A percentile compares a stretch with the other conserved stretches of the same genome.
Conservation (phyloP, 1,284 basidiomycete species). For the Athelia psychrophila region DNA sequence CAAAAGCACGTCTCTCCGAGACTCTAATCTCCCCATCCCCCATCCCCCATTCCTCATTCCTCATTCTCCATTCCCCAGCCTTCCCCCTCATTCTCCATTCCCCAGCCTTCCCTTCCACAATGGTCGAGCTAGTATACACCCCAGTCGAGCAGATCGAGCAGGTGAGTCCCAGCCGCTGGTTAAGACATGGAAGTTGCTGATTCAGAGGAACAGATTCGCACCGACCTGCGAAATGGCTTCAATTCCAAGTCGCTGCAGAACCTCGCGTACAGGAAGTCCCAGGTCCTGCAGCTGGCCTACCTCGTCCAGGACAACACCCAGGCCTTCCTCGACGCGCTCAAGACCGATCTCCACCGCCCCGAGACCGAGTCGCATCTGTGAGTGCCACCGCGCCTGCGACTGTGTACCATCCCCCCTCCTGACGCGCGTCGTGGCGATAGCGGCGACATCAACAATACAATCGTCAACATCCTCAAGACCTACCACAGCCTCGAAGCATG, state of each 20-base stretch:
- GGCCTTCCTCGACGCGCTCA: slow-evolving; percentile 52
- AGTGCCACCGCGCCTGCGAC: slow-evolving; percentile 13
- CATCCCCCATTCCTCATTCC: too few relatives aligned
- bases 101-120: not conserved
- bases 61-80: too few relatives aligned
- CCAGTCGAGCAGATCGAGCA: slow-evolving; percentile 34
- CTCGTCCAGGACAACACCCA: slow-evolving; percentile 63
- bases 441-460: slow-evolving; percentile 50
- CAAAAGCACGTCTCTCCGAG: too few relatives aligned
- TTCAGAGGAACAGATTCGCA: slow-evolving; percentile 45
- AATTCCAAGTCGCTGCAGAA: slow-evolving; percentile 56
- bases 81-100: too few relatives aligned
- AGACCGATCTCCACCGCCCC: slow-evolving; percentile 56
- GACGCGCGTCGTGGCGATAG: slow-evolving; percentile 28
- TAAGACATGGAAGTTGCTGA: not conserved
- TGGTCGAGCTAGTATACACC: slow-evolving; percentile 21
- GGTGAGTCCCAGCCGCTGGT: slow-evolving; percentile 13
- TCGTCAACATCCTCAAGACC: slow-evolving; percentile 61
- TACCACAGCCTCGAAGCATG: slow-evolving; percentile 74
- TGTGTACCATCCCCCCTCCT: not conserved
- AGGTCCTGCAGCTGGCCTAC: slow-evolving; percentile 64
- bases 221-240: slow-evolving; percentile 49
- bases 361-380: slow-evolving; percentile 55
- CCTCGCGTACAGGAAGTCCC: slow-evolving; percentile 62
- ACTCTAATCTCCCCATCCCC: too few relatives aligned